Conservation (phyloP, 768 basidiomycete genomes). For the Porpolomopsis calyptriformis region DNA sequence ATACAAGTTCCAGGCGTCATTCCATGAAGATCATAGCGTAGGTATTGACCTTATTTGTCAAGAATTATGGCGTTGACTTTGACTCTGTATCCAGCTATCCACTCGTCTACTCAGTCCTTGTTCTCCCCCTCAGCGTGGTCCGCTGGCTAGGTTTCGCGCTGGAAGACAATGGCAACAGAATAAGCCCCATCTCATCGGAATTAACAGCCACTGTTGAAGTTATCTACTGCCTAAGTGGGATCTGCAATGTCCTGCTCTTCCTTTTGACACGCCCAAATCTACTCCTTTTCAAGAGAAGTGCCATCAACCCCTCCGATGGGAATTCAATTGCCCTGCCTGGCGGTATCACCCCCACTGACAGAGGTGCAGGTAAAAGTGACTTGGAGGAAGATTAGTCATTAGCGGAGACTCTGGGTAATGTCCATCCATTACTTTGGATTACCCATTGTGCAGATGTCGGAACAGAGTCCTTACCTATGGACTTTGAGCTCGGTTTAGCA, state of each 20-base stretch:
- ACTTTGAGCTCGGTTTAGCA: too few species aligned
- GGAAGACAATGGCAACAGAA: constrained; percentile 1
- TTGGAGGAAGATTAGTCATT: too few species aligned
- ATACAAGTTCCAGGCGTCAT: not conserved
- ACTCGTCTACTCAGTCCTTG: constrained; percentile 6
- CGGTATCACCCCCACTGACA: too few species aligned
- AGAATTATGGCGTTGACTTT: too few species aligned
- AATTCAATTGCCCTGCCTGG: too few species aligned
- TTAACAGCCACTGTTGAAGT: not conserved
- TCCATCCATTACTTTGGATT: too few species aligned
- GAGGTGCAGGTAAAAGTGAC: too few species aligned
- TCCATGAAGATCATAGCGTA: constrained; percentile 8
- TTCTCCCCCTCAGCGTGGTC: constrained; percentile 5
- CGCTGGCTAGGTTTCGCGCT: constrained; percentile 6
- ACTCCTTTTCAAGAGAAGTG: not conserved
- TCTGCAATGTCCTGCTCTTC: constrained; percentile 5
- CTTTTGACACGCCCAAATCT: constrained; percentile 2
- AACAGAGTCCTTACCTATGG: too few species aligned
- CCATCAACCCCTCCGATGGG: too few species aligned
- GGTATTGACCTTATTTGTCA: not conserved
- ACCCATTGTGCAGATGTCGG: too few species aligned
- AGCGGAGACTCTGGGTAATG: too few species aligned
- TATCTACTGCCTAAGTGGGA: constrained; percentile 6
- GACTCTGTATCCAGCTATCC: too few species aligned
- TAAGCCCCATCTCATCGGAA: not conserved